Conservation (phyloP, 495 filamentous ascomycete genomes). For the Staphylotrichum longicolle region DNA sequence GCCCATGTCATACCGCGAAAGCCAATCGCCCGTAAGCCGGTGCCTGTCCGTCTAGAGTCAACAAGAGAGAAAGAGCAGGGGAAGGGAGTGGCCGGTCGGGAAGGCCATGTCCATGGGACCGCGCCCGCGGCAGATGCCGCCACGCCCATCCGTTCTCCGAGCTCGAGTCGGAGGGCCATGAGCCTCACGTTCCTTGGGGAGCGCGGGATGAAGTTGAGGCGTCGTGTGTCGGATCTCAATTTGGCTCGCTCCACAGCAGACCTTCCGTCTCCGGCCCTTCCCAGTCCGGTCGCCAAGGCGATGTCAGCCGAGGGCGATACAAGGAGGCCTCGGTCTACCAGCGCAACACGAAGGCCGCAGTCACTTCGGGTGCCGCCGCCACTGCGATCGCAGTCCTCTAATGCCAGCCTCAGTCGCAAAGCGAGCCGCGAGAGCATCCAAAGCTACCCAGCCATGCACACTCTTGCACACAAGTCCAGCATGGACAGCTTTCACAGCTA, state of each 20-base stretch:
- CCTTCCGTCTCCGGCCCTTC: constrained; percentile 30
- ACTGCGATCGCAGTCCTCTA: constrained; percentile 39
- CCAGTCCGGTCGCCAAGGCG: constrained; percentile 31
- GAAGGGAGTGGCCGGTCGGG: background rate
- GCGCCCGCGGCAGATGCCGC: background rate
- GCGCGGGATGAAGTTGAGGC: constrained; percentile 3
- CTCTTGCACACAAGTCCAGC: constrained; percentile 31
- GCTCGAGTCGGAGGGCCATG: constrained; percentile 20
- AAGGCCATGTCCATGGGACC: background rate
- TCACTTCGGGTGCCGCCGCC: constrained; percentile 43
- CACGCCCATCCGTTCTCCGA: constrained; percentile 7
- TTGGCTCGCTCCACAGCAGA: constrained; percentile 15
- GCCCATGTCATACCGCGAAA: constrained; percentile 35
- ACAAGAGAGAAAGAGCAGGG: constrained; percentile 6
- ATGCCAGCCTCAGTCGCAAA: constrained; percentile 29
- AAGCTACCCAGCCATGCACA: constrained; percentile 27
- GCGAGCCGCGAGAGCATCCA: constrained; percentile 39
- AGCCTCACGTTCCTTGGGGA: constrained; percentile 26
- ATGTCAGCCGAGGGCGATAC: constrained; percentile 27
- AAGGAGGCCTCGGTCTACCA: constrained; percentile 34
- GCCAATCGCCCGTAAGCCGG: constrained; percentile 37
- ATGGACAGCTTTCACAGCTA: constrained; percentile 36
- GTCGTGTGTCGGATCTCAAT: background rate
- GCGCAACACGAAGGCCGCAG: constrained; percentile 35
- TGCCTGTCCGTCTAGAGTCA: constrained; percentile 26